Conservation (phyloP, 257 asterid species). For the Lycium barbarum region DNA sequence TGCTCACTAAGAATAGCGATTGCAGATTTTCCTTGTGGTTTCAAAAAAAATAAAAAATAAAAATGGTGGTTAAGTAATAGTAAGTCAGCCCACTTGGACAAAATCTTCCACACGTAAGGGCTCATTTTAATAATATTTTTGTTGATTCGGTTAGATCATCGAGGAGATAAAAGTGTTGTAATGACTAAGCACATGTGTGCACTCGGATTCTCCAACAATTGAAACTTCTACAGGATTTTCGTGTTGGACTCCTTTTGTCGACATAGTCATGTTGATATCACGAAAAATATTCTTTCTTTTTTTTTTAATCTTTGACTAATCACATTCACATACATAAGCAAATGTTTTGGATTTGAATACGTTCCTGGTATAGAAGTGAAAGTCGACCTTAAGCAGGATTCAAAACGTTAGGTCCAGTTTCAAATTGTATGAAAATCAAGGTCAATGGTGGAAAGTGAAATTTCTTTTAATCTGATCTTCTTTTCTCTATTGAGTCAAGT, state of each 20-base stretch:
- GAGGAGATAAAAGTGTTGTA: not conserved
- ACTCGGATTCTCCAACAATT: not conserved
- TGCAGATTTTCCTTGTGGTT: too few relatives aligned
- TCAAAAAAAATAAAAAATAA: too few relatives aligned
- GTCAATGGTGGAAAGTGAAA: not conserved
- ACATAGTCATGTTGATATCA: not conserved
- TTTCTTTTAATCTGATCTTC: not conserved
- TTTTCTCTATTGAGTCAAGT: too few relatives aligned
- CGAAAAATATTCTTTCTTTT: not conserved
- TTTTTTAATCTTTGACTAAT: not conserved
- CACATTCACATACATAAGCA: not conserved
- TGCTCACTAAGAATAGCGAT: too few relatives aligned
- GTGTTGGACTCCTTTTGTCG: not conserved
- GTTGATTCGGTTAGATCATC: conserved; percentile 7
- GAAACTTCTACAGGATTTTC: conserved; percentile 20
- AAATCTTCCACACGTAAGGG: not conserved
- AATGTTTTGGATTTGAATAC: not conserved
- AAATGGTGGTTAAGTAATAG: too few relatives aligned
- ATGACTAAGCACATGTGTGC: not conserved
- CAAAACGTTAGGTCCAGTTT: not conserved
- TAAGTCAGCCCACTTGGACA: not conserved
- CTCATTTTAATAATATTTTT: not conserved
- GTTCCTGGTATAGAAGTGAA: not conserved
- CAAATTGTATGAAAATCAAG: not conserved
- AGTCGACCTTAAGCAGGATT: not conserved